Evolutionary conservation across 1,284 basidiomycete genomes (phyloP).

Genomic region (Ceratobasidium theobromae): DNA sequence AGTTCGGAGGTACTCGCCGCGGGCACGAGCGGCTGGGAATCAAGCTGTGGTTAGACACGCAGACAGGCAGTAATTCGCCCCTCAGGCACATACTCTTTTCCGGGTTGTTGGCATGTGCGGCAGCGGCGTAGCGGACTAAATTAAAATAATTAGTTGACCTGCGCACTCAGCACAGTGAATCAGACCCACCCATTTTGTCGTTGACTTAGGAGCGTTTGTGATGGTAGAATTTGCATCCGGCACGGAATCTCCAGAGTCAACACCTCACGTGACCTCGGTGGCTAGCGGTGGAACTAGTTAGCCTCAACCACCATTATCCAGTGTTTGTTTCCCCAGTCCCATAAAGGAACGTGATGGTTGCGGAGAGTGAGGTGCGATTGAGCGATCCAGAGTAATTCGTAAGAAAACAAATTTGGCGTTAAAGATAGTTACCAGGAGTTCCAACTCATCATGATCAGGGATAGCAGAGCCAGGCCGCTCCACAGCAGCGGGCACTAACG

Average conservation of each 20-base stretch:
- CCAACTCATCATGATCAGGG: too few relatives aligned
- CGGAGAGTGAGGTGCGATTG: too few relatives aligned
- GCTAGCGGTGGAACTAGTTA: slow-evolving; percentile 10
- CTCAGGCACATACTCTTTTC: slow-evolving; percentile 77
- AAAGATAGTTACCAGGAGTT: too few relatives aligned
- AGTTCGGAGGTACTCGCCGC: slow-evolving; percentile 96
- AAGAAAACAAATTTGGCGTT: too few relatives aligned
- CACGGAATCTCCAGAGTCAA: background rate
- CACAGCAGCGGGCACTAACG: too few relatives aligned
- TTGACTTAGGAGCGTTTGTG: slow-evolving; percentile 19
- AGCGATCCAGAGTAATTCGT: too few relatives aligned
- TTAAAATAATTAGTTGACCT: background rate
- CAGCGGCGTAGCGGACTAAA: slow-evolving; percentile 88
- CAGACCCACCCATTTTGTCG: slow-evolving; percentile 27
- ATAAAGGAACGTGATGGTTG: too few relatives aligned
- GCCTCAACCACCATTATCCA: too few relatives aligned
- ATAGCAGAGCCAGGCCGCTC: too few relatives aligned
- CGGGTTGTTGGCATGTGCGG: slow-evolving; percentile 81
- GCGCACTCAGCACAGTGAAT: background rate
- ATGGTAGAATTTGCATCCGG: slow-evolving; percentile 15
- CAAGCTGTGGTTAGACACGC: background rate
- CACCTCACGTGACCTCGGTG: slow-evolving; percentile 17
- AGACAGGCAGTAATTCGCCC: background rate
- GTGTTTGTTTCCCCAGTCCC: too few relatives aligned
- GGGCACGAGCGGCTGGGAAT: slow-evolving; percentile 77